These are phyloP conservation scores for Sarcomyxa edulis DNA, from an alignment of 768 basidiomycete species.

Conservation along the genomic window DNA sequence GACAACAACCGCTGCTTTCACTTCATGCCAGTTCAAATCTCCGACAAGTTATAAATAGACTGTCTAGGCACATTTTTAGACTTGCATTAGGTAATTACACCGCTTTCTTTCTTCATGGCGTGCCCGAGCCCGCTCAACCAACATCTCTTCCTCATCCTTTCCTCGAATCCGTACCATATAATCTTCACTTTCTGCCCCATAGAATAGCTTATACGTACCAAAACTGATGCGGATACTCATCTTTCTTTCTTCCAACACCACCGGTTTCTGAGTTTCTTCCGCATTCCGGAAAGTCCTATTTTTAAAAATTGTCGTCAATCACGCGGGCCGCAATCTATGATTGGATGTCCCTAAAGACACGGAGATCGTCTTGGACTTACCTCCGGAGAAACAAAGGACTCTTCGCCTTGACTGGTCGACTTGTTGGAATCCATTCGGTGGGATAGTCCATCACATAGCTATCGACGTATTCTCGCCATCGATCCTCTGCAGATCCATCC, in stretches of 20 bases:
- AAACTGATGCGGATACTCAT: constrained; percentile 51
- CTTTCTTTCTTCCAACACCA: too few relatives aligned
- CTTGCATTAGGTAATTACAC: constrained; percentile 14
- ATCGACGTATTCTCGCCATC: constrained; percentile 74
- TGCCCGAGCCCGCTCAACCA: constrained; percentile 29
- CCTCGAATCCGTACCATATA: constrained; percentile 35
- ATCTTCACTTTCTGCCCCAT: constrained; percentile 65
- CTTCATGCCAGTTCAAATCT: too few relatives aligned
- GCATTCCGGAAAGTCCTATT: constrained; percentile 43
- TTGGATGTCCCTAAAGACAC: constrained; percentile 4
- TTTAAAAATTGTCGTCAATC: constrained; percentile 21
- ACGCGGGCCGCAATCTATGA: constrained; percentile 10
- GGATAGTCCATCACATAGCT: constrained; percentile 66
- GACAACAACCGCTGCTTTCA: too few relatives aligned
- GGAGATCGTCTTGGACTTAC: constrained; percentile 29
- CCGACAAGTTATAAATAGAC: too few relatives aligned
- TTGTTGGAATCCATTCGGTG: constrained; percentile 63
- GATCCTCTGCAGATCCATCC: constrained; percentile 39
- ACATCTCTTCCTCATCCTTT: constrained; percentile 23
- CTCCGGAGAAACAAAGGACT: constrained; percentile 51
- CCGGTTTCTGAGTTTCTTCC: constrained; percentile 38
- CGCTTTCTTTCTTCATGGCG: constrained; percentile 57
- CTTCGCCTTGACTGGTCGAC: constrained; percentile 25
- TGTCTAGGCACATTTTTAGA: neutral
- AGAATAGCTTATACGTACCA: constrained; percentile 64